Conservation (phyloP, 2,329 filamentous ascomycete species). For the Xenosphaeropsis pyriputrescens region DNA sequence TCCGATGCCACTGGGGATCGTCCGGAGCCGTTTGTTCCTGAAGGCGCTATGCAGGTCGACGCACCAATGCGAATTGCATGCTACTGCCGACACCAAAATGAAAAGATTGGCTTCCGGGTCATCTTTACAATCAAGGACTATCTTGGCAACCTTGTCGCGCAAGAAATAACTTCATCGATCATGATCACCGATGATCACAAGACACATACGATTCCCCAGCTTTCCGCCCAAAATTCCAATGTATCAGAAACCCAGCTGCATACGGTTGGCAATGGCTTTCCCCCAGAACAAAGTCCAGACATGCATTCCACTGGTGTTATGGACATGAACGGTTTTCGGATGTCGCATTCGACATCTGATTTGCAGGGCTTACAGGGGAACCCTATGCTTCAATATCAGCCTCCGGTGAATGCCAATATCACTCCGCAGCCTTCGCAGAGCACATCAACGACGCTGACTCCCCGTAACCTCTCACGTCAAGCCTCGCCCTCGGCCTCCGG, state of each 20-base stretch:
- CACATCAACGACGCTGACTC: conserved; percentile 32
- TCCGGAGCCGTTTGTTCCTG: conserved; percentile 29
- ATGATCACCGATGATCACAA: conserved; percentile 99
- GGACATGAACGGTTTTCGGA: conserved; percentile 30
- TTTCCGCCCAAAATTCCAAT: conserved; percentile 15
- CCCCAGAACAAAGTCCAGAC: conserved; percentile 13
- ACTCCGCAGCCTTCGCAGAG: conserved; percentile 21
- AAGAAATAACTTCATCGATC: conserved; percentile 75
- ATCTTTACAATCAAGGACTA: conserved; percentile 90
- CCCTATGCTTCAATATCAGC: conserved; percentile 18
- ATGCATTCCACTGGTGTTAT: conserved; percentile 8
- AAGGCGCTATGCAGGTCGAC: conserved; percentile 61
- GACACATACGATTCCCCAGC: conserved; percentile 42
- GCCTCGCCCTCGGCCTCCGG: conserved; percentile 51
- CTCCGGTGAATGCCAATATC: conserved; percentile 12
- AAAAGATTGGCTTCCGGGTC: conserved; percentile 83
- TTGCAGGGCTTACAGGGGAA: conserved; percentile 41
- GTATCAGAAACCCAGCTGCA: conserved; percentile 19
- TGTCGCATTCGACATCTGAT: conserved; percentile 49
- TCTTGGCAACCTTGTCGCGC: conserved; percentile 61
- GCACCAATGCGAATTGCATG: conserved; percentile 93
- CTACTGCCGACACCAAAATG: conserved; percentile 88
- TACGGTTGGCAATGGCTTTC: conserved; percentile 26
- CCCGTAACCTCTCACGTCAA: conserved; percentile 55
- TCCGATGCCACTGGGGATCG: conserved; percentile 28